phyloP scores from a whole-genome alignment of 2,329 filamentous ascomycete genomes.

The Fulvia fulva region DNA sequence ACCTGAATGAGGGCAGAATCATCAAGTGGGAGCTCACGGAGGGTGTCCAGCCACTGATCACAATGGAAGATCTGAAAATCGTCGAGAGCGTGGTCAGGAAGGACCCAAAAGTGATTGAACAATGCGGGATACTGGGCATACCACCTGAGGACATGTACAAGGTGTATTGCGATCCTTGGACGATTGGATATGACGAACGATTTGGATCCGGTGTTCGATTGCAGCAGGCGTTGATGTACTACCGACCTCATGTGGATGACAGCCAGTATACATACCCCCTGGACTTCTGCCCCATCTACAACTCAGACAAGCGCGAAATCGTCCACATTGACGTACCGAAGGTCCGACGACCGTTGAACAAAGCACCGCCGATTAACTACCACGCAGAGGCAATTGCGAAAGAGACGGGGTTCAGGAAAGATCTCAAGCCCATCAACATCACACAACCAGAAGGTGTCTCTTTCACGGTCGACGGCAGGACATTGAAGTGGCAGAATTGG shows the following conservation, averaged over 20 bases:
- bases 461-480: constrained; percentile 70
- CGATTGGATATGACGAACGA: constrained; percentile 88
- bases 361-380: constrained; percentile 72
- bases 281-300: constrained; percentile 91
- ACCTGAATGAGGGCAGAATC: constrained; percentile 64
- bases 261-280: constrained; percentile 88
- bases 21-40: constrained; percentile 70
- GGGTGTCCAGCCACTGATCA: constrained; percentile 82
- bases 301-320: constrained; percentile 72
- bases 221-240: constrained; percentile 95
- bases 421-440: constrained; percentile 83
- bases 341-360: constrained; percentile 70
- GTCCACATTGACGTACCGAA: constrained; percentile 80
- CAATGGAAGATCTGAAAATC: constrained; percentile 80
- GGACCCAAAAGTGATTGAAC: constrained; percentile 84
- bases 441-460: constrained; percentile 86
- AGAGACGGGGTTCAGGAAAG: constrained; percentile 69
- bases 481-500: constrained; percentile 89
- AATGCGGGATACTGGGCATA: constrained; percentile 79
- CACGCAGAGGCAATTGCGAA: constrained; percentile 68
- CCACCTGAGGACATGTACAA: constrained; percentile 84
- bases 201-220: constrained; percentile 74
- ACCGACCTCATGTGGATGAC: constrained; percentile 77
- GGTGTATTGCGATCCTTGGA: constrained; percentile 95
- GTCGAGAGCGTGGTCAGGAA: constrained; percentile 73